phyloP scores from a whole-genome alignment of 2,329 filamentous ascomycete species.

The Neonectria ditissima region DNA sequence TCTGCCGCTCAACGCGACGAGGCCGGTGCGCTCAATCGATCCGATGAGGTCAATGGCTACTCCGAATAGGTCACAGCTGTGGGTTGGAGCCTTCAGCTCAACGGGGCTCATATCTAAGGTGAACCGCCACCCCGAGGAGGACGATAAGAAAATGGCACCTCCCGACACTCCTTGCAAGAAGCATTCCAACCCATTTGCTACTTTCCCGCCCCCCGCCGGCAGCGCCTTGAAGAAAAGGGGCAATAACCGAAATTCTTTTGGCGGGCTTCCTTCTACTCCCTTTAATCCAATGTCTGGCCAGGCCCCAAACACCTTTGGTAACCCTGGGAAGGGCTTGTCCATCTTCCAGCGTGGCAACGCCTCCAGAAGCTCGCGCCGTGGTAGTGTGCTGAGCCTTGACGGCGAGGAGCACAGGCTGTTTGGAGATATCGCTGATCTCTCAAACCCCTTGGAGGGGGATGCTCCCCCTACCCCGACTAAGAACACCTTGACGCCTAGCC shows the following conservation, averaged over 20 bases:
- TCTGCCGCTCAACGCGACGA: constrained; percentile 53
- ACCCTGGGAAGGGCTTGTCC: constrained; percentile 71
- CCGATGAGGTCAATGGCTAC: constrained; percentile 52
- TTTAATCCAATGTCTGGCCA: constrained; percentile 72
- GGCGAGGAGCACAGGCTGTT: constrained; percentile 75
- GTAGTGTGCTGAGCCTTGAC: constrained; percentile 85
- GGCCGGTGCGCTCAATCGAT: constrained; percentile 50
- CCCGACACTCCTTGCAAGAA: constrained; percentile 98
- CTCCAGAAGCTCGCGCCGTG: constrained; percentile 60
- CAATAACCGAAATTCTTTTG: constrained; percentile 77
- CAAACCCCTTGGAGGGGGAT: constrained; percentile 61
- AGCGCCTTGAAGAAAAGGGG: constrained; percentile 73
- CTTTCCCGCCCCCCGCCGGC: constrained; percentile 70
- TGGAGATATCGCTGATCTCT: constrained; percentile 46
- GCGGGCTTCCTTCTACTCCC: constrained; percentile 79
- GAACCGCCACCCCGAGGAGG: constrained; percentile 83
- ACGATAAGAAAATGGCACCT: constrained; percentile 74
- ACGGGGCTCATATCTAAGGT: constrained; percentile 96
- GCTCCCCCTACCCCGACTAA: constrained; percentile 97
- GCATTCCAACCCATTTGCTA: constrained; percentile 75
- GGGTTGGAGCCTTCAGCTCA: constrained; percentile 89
- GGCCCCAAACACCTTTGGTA: constrained; percentile 62
- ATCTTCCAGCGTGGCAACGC: constrained; percentile 72
- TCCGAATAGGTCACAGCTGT: constrained; percentile 65
- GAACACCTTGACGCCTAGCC: constrained; percentile 61